Conservation (phyloP, 495 filamentous ascomycete genomes). For the Aspergillus taichungensis region DNA sequence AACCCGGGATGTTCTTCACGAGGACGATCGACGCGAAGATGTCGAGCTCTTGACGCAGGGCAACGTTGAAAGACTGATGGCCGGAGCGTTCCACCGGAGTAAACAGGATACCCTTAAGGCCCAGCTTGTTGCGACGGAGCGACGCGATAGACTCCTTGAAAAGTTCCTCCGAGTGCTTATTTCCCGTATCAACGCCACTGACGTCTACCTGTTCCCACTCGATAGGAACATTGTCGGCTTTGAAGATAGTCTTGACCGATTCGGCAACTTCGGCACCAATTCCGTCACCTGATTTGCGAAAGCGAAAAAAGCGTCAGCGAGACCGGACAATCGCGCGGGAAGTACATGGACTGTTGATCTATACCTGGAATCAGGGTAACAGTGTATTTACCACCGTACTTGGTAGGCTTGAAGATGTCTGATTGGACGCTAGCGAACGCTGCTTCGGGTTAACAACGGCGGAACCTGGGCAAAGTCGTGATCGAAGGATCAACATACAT, state of each 20-base stretch:
- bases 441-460: slow-evolving; percentile 4
- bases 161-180: slow-evolving; percentile 84
- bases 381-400: slow-evolving; percentile 98
- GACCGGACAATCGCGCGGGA: background rate
- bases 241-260: slow-evolving; percentile 97
- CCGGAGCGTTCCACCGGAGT: slow-evolving; percentile 94
- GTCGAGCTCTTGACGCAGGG: slow-evolving; percentile 95
- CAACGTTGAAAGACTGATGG: slow-evolving; percentile 99
- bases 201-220: slow-evolving; percentile 99
- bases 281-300: slow-evolving; percentile 62
- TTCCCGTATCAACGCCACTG: slow-evolving; percentile 78
- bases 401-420: slow-evolving; percentile 96
- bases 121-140: slow-evolving; percentile 94
- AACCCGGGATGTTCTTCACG: slow-evolving; percentile 98
- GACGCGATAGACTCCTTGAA: slow-evolving; percentile 93
- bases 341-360: slow-evolving; percentile 2
- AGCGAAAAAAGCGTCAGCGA: slow-evolving; percentile 1
- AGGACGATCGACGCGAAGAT: slow-evolving; percentile 98
- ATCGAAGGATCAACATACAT: slow-evolving; percentile 26
- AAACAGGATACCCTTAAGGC: slow-evolving; percentile 92
- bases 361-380: slow-evolving; percentile 92
- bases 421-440: slow-evolving; percentile 68
- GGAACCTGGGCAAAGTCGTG: slow-evolving; percentile 4
- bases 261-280: slow-evolving; percentile 97
- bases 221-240: slow-evolving; percentile 96